Percentiles rank a stretch among this genome's conserved stretches.
These are phyloP conservation scores for Penicillium polonicum DNA, from an alignment of 2,329 filamentous ascomycete genomes.

Conservation along the genomic window DNA sequence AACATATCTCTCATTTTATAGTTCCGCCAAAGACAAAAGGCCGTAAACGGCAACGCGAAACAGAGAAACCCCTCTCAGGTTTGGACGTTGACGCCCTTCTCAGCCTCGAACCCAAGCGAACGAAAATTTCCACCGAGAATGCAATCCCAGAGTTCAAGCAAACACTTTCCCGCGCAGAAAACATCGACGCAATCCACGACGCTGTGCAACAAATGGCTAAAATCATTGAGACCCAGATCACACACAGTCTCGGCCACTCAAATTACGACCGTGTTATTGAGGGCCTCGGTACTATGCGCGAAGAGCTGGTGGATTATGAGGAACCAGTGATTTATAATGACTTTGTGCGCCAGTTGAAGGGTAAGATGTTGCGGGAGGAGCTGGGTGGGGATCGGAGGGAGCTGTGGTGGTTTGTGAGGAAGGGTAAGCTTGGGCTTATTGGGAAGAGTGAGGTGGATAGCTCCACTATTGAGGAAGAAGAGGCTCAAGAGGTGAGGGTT, in stretches of 20 bases:
- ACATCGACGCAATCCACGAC: slow-evolving; percentile 62
- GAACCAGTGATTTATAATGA: slow-evolving; percentile 74
- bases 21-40: slow-evolving; percentile 79
- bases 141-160: slow-evolving; percentile 90
- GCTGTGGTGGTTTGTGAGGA: slow-evolving; percentile 75
- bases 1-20: slow-evolving; percentile 33
- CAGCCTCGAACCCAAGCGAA: slow-evolving; percentile 51
- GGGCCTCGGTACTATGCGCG: slow-evolving; percentile 72
- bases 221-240: slow-evolving; percentile 69
- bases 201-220: slow-evolving; percentile 71
- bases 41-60: slow-evolving; percentile 64
- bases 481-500: slow-evolving; percentile 59
- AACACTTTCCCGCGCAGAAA: slow-evolving; percentile 61
- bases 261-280: slow-evolving; percentile 75
- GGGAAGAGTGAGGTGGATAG: slow-evolving; percentile 60
- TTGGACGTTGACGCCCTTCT: slow-evolving; percentile 83
- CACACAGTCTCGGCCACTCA: slow-evolving; percentile 70
- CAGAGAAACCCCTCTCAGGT: slow-evolving; percentile 80
- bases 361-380: slow-evolving; percentile 64
- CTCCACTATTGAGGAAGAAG: slow-evolving; percentile 66
- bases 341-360: slow-evolving; percentile 70
- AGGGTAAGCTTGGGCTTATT: slow-evolving; percentile 69
- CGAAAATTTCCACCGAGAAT: slow-evolving; percentile 65
- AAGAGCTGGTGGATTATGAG: slow-evolving; percentile 73
- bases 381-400: slow-evolving; percentile 75